Evolutionary conservation across 768 basidiomycete species (phyloP), one percentile per base, ranked within the genome.

Genomic region (Psilocybe sp.): DNA sequence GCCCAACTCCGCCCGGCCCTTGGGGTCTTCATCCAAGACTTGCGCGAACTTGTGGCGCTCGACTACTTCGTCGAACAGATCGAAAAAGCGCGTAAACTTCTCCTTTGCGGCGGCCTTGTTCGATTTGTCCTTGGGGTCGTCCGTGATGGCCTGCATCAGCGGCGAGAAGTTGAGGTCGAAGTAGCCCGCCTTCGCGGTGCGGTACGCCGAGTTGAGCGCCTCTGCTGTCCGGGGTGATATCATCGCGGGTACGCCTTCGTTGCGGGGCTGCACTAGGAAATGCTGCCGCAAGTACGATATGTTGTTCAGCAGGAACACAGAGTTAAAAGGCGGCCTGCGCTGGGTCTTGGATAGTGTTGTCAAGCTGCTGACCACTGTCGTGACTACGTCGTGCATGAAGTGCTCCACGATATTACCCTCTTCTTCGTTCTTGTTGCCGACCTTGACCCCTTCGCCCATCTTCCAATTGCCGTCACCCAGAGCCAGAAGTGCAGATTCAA

Each of bases 391-490:
- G 61, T 80, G 82, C 8, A 82, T 70, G 59, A 80, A 93, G 63
- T 92, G 89, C 59, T 92, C 86, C 18, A 91, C 68, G 10, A 92
- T 73, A 14, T 75, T 68, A 35, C 67, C 69, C 58, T 85, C 82
- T 48, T 83, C 84, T 9, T 73, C 73, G 28, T 82, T 84, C 4
- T 70, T 72, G 1, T 39, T 52, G 9, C 78, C 79, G 5, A 86
- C 81, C 57, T 77, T 75, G 16, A 88, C 75, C 5, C 89, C 89
- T 52, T 89, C 89, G 4, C 91, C 91, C 90, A 93, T 92, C 67
- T 82, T 89, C 91, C 91, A 92, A 56, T 92, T 92, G 9, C 91
- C 91, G 52, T 93, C 90, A 0, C 91, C 91, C 1, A 93, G 77
- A 2, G 82, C 79, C 36, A 81, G 63, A 34, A 92, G 69, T 0